Conservation (phyloP, 805 yeast species). For the Schwanniomyces yamadae region DNA sequence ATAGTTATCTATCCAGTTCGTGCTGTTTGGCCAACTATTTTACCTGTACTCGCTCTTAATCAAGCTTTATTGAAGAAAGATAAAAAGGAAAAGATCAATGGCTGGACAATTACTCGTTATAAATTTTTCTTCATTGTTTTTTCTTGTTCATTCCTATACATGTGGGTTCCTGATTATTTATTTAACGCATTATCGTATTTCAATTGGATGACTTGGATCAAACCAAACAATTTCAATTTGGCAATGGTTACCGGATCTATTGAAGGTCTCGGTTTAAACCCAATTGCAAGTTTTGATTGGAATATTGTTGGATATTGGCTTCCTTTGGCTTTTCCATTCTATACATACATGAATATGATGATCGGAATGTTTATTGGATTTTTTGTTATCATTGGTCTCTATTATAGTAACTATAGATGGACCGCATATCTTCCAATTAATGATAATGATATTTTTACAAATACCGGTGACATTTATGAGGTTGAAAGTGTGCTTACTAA, state of each 20-base stretch:
- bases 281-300: conserved; percentile 42
- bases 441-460: conserved; percentile 21
- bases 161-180: conserved; percentile 45
- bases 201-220: conserved; percentile 58
- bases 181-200: conserved; percentile 40
- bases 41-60: conserved; percentile 30
- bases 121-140: conserved; percentile 20
- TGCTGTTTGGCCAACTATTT: conserved; percentile 51
- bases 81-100: conserved; percentile 26
- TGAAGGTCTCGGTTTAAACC: conserved; percentile 51
- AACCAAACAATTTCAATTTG: conserved; percentile 46
- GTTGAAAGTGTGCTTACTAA: conserved; percentile 36
- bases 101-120: conserved; percentile 31
- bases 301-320: conserved; percentile 17
- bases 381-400: conserved; percentile 25
- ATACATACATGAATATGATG: conserved; percentile 20
- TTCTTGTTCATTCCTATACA: conserved; percentile 32
- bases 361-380: conserved; percentile 24
- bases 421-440: conserved; percentile 26
- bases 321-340: conserved; percentile 23
- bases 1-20: conserved; percentile 48
- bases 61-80: conserved; percentile 24
- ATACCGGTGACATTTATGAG: conserved; percentile 21
- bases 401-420: conserved; percentile 29
- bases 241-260: conserved; percentile 45